Evolutionary conservation across 768 basidiomycete genomes (phyloP).

Genomic region (Mycena maculata): DNA sequence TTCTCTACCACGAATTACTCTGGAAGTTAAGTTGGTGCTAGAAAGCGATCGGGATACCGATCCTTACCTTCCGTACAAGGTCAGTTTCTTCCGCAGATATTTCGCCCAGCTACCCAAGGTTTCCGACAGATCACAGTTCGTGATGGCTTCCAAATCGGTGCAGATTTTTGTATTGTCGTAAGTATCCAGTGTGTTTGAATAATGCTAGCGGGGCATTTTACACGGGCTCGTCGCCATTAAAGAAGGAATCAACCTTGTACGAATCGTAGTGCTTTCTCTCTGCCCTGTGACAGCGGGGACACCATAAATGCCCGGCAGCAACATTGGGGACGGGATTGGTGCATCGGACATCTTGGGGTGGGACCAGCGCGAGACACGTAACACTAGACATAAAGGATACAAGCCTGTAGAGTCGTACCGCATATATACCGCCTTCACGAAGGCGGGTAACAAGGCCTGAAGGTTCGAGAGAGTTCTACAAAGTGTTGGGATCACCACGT

Average conservation of each 20-base stretch:
- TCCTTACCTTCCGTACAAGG: slow-evolving; percentile 3
- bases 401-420: not conserved
- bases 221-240: not conserved
- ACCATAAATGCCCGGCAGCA: not conserved
- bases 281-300: not conserved
- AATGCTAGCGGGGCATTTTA: not conserved
- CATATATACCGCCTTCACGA: not conserved
- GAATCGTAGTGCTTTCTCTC: slow-evolving; percentile 5
- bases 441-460: not conserved
- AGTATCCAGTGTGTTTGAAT: slow-evolving; percentile 1
- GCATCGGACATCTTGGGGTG: not conserved
- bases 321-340: not conserved
- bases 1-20: slow-evolving; percentile 14
- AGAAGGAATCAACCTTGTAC: slow-evolving; percentile 18
- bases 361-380: slow-evolving; percentile 8
- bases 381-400: not conserved
- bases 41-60: too few species aligned
- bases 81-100: not conserved
- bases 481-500: not conserved
- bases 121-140: not conserved
- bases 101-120: slow-evolving; percentile 3
- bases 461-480: slow-evolving; percentile 17
- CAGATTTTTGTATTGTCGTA: slow-evolving; percentile 9
- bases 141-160: not conserved
- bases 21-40: not conserved